These are phyloP conservation scores for Acorus gramineus DNA, from an alignment of 106 monocot genomes.

Conservation along the genomic window DNA sequence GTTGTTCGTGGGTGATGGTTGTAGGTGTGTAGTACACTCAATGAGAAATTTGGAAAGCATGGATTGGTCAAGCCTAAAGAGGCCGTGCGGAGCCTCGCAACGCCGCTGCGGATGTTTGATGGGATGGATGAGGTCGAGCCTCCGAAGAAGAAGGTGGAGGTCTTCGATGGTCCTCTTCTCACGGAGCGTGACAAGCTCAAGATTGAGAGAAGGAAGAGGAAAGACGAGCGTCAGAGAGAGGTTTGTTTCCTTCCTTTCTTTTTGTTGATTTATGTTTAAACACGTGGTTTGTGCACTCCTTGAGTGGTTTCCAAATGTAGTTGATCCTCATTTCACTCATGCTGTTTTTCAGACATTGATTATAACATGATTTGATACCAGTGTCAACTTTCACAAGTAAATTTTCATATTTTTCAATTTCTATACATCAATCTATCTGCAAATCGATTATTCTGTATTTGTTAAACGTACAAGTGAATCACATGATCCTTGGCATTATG, in stretches of 20 bases:
- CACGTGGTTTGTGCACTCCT: too few relatives aligned
- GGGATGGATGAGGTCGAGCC: slow-evolving; percentile 78
- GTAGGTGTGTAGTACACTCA: slow-evolving; percentile 72
- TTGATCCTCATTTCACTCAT: background rate
- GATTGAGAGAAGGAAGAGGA: slow-evolving; percentile 88
- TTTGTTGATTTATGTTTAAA: too few relatives aligned
- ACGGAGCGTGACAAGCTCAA: slow-evolving; percentile 76
- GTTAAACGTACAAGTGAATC: too few relatives aligned
- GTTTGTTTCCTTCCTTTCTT: slow-evolving; percentile 11
- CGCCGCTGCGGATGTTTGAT: slow-evolving; percentile 85
- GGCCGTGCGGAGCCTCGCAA: slow-evolving; percentile 75
- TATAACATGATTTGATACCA: too few relatives aligned
- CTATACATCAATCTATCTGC: too few relatives aligned
- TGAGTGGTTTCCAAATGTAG: background rate
- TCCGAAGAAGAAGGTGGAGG: slow-evolving; percentile 62
- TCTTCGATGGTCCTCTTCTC: slow-evolving; percentile 70
- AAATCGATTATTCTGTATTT: too few relatives aligned
- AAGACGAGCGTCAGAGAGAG: slow-evolving; percentile 96
- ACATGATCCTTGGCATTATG: too few relatives aligned
- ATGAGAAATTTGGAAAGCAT: slow-evolving; percentile 89
- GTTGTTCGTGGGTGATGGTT: background rate
- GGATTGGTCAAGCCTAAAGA: slow-evolving; percentile 73
- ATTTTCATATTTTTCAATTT: too few relatives aligned
- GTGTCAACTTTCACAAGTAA: too few relatives aligned
- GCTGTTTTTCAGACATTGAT: too few relatives aligned